A percentile compares a stretch with the other conserved stretches of the same genome.
These are phyloP conservation scores for Pestalotiopsis sp. DNA, from an alignment of 2,329 filamentous ascomycete genomes.

Conservation along the genomic window DNA sequence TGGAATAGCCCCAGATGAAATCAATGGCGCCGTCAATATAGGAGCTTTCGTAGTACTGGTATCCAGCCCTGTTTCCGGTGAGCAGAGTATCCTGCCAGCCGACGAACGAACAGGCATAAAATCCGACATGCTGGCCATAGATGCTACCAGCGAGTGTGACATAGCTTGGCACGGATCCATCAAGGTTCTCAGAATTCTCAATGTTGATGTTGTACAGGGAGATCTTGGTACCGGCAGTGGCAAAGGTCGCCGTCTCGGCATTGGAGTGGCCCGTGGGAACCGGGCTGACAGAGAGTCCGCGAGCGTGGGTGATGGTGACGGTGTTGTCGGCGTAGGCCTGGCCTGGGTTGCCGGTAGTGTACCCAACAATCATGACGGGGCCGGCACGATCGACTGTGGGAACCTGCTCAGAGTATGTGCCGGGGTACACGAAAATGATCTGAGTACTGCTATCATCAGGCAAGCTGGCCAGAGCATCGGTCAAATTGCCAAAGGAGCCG, in stretches of 20 bases:
- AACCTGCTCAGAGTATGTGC: slow-evolving; percentile 65
- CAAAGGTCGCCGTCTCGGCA: slow-evolving; percentile 52
- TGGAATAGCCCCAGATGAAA: slow-evolving; percentile 45
- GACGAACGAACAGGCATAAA: slow-evolving; percentile 47
- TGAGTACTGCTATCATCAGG: slow-evolving; percentile 35
- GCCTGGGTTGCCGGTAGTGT: slow-evolving; percentile 52
- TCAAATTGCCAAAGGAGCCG: slow-evolving; percentile 31
- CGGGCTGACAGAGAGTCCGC: slow-evolving; percentile 19
- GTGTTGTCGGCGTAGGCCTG: slow-evolving; percentile 53
- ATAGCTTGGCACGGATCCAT: slow-evolving; percentile 33
- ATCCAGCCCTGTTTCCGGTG: slow-evolving; percentile 39
- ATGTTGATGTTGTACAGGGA: slow-evolving; percentile 65
- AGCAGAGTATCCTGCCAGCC: slow-evolving; percentile 55
- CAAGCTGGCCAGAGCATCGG: slow-evolving; percentile 29
- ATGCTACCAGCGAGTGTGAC: slow-evolving; percentile 48
- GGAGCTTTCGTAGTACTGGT: slow-evolving; percentile 48
- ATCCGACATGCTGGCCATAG: slow-evolving; percentile 43
- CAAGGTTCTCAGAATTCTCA: slow-evolving; percentile 45
- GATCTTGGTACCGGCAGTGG: slow-evolving; percentile 50
- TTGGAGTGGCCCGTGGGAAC: slow-evolving; percentile 47
- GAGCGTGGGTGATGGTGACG: slow-evolving; percentile 49
- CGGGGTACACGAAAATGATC: slow-evolving; percentile 64
- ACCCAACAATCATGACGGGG: slow-evolving; percentile 60
- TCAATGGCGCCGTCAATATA: slow-evolving; percentile 52
- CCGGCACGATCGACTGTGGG: slow-evolving; percentile 50